Conservation (phyloP, 2,329 filamentous ascomycete species). For the Diaporthe longicolla region DNA sequence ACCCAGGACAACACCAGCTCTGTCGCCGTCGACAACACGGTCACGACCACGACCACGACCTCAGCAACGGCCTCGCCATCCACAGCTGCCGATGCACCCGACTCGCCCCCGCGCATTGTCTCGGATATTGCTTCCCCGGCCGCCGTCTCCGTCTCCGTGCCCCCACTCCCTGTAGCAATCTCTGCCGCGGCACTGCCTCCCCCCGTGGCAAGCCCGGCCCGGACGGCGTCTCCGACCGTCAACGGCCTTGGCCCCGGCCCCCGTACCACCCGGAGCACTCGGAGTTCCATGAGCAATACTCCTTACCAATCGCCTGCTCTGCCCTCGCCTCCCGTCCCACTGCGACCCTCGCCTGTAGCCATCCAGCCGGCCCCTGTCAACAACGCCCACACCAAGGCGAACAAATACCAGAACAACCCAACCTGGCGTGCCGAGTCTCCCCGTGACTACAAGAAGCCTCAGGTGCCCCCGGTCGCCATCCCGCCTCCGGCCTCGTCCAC, state of each 20-base stretch:
- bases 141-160: not conserved
- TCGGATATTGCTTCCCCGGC: conserved; percentile 25
- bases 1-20: not conserved
- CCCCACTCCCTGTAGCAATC: not conserved
- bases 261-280: not conserved
- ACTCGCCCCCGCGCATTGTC: conserved; percentile 25
- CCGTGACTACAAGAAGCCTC: not conserved
- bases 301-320: conserved; percentile 14
- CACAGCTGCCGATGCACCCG: not conserved
- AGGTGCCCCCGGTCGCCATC: not conserved
- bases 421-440: not conserved
- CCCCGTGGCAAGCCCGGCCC: conserved; percentile 1
- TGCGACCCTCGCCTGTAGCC: not conserved
- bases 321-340: conserved; percentile 7
- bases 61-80: conserved; percentile 1
- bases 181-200: not conserved
- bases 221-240: not conserved
- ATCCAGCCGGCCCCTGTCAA: not conserved
- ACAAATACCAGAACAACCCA: conserved; percentile 4
- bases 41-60: not conserved
- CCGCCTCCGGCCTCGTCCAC: not conserved
- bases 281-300: not conserved
- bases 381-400: not conserved
- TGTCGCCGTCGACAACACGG: not conserved
- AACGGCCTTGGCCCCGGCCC: not conserved